Conservation (phyloP, 73 alveolate species). For the Blepharisma japonicum region DNA sequence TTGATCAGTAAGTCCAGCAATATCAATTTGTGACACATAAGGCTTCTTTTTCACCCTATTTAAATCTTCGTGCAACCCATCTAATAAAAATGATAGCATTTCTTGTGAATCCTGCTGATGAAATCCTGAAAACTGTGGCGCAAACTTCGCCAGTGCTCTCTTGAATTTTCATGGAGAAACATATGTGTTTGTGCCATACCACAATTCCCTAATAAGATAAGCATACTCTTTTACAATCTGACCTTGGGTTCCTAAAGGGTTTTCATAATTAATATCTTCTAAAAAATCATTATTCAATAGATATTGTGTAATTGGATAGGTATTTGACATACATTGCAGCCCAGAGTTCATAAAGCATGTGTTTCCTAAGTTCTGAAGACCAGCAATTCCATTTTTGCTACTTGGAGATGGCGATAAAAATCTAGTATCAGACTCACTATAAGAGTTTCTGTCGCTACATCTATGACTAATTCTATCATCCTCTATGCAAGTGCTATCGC, state of each 20-base stretch:
- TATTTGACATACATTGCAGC: constrained; percentile 88
- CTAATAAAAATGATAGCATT: constrained; percentile 88
- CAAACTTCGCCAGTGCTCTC: constrained; percentile 46
- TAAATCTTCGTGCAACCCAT: constrained; percentile 96
- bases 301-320: constrained; percentile 79
- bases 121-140: constrained; percentile 66
- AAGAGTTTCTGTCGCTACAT: too few species aligned
- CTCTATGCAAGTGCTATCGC: constrained; percentile 6
- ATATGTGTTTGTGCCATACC: constrained; percentile 34
- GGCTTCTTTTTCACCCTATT: constrained; percentile 83
- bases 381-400: constrained; percentile 33
- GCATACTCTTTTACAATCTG: constrained; percentile 62
- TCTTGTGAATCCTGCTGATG: constrained; percentile 92
- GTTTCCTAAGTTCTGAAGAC: constrained; percentile 94
- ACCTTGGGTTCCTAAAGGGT: constrained; percentile 89
- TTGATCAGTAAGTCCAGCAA: constrained; percentile 64
- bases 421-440: too few species aligned
- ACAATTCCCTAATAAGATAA: constrained; percentile 52
- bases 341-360: constrained; percentile 99
- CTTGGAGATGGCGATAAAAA: background rate
- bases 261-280: constrained; percentile 77
- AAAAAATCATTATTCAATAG: constrained; percentile 51
- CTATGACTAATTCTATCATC: background rate
- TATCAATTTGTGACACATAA: constrained; percentile 68
- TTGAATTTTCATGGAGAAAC: constrained; percentile 55